Evolutionary conservation across 495 filamentous ascomycete genomes (phyloP).

Genomic region (Ascodesmis nigricans): DNA sequence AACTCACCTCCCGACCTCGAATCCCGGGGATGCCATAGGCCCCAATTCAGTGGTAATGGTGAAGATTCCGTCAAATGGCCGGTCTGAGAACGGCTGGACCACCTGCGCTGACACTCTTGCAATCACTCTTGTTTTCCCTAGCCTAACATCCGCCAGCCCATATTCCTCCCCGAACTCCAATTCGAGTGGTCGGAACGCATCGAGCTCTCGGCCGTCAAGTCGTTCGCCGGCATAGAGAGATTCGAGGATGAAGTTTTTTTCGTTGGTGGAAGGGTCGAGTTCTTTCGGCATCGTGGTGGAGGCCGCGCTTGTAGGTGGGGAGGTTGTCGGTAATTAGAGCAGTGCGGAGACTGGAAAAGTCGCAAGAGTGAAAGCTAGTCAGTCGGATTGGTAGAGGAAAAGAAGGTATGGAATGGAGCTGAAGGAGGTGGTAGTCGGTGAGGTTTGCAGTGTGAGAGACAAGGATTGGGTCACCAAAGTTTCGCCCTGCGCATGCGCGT

Average conservation of each 20-base stretch:
- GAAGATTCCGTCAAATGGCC: conserved; percentile 87
- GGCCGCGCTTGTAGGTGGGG: too few relatives aligned
- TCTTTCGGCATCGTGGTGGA: conserved; percentile 59
- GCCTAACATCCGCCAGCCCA: conserved; percentile 66
- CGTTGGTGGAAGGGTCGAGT: conserved; percentile 56
- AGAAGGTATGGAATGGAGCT: too few relatives aligned
- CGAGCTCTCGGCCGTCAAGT: conserved; percentile 58
- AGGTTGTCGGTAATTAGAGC: too few relatives aligned
- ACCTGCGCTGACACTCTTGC: conserved; percentile 75
- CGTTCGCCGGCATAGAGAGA: conserved; percentile 55
- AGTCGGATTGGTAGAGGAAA: too few relatives aligned
- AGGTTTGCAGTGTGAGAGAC: too few relatives aligned
- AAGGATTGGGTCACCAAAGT: too few relatives aligned
- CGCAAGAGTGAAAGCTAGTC: too few relatives aligned
- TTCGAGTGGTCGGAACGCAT: conserved; percentile 53
- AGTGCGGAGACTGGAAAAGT: too few relatives aligned
- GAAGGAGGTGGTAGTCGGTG: too few relatives aligned
- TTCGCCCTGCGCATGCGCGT: too few relatives aligned
- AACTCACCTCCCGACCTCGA: conserved; percentile 58
- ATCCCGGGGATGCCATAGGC: conserved; percentile 78
- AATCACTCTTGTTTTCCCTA: conserved; percentile 83
- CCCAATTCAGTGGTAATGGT: conserved; percentile 73
- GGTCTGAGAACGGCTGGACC: conserved; percentile 58
- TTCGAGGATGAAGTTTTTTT: conserved; percentile 53
- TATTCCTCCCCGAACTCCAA: conserved; percentile 75